Percentiles rank a stretch among this genome's conserved stretches.
Evolutionary conservation across 768 basidiomycete genomes (phyloP).

Genomic region (Plicaturopsis crispa): DNA sequence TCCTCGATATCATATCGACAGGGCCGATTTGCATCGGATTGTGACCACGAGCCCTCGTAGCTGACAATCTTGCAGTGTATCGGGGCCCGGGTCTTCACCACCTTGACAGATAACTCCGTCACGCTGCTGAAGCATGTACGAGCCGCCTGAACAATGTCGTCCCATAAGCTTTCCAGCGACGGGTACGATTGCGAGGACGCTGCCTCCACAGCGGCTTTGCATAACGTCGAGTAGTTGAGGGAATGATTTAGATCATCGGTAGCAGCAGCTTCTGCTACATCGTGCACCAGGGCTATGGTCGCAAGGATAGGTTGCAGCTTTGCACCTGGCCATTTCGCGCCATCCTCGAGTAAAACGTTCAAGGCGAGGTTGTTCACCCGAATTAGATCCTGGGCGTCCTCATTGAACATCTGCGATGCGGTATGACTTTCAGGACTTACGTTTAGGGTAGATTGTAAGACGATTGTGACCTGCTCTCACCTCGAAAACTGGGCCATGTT

Average conservation of each 20-base stretch:
- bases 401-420: no score
- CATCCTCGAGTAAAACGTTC: slow-evolving; percentile 29
- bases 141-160: no score
- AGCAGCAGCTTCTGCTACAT: slow-evolving; percentile 39
- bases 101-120: slow-evolving; percentile 37
- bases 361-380: slow-evolving; percentile 42
- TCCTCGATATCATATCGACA: slow-evolving; percentile 23
- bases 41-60: slow-evolving; percentile 27
- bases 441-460: no score
- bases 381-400: slow-evolving; percentile 26
- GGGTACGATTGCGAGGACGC: slow-evolving; percentile 25
- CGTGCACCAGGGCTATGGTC: slow-evolving; percentile 41
- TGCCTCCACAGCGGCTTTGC: no score
- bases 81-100: slow-evolving; percentile 42
- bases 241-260: slow-evolving; percentile 50
- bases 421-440: no score
- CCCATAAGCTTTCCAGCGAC: slow-evolving; percentile 43
- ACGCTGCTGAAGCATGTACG: no score
- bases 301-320: slow-evolving; percentile 44
- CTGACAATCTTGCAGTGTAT: slow-evolving; percentile 41
- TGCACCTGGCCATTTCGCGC: slow-evolving; percentile 38
- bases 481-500: no score
- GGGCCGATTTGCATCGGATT: slow-evolving; percentile 10
- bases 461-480: no score
- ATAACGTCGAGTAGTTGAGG: slow-evolving; percentile 57